phyloP scores from a whole-genome alignment of 1,139 yeast genomes.

The Candida neerlandica region DNA sequence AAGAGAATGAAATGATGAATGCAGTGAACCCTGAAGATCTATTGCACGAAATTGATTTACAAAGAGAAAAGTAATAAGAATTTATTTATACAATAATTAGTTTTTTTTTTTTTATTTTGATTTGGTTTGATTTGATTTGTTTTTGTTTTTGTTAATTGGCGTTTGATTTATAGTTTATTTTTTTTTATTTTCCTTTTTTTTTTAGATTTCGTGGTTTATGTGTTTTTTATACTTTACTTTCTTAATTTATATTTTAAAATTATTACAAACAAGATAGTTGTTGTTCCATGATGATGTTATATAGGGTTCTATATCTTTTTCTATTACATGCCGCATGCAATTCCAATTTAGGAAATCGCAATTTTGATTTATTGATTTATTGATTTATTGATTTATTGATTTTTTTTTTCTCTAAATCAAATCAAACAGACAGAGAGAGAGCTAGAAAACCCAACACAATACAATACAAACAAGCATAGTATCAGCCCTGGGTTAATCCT shows the following conservation, averaged over 20 bases:
- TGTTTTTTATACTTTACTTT: conserved; percentile 1
- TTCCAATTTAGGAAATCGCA: neutral
- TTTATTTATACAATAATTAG: no score
- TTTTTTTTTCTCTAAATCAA: neutral
- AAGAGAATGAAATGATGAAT: conserved; percentile 67
- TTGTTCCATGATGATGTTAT: no score
- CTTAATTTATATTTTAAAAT: neutral
- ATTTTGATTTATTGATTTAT: neutral
- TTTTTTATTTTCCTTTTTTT: neutral
- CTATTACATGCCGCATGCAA: neutral
- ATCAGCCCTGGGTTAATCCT: neutral
- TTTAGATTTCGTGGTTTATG: neutral
- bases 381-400: neutral
- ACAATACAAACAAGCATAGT: neutral
- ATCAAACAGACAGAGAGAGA: neutral
- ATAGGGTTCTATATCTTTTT: no score
- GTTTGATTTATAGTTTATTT: neutral
- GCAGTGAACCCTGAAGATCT: conserved; percentile 67
- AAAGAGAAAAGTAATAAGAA: conserved; percentile 26
- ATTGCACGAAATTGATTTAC: conserved; percentile 60
- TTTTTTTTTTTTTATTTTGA: neutral
- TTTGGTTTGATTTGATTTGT: neutral
- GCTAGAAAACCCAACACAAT: neutral
- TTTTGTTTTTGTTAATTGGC: neutral
- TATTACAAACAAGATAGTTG: no score